Evolutionary conservation across 2,329 filamentous ascomycete genomes (phyloP).

Genomic region (Penicillium sclerotigenum): DNA sequence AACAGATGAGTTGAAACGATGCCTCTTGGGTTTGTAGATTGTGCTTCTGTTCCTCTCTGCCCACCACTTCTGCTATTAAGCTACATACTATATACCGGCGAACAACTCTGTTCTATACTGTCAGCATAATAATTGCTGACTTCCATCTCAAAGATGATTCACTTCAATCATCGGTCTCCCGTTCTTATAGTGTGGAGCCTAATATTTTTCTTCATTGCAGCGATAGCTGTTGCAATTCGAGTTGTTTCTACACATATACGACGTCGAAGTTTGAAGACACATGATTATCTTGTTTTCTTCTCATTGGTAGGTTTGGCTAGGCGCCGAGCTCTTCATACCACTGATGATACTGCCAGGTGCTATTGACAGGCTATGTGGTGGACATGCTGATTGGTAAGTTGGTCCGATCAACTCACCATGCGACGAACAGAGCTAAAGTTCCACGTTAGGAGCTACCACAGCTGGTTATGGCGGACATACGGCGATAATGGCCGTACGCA

Average conservation of each 20-base stretch:
- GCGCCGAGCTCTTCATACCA: accelerated
- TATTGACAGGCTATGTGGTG: slow-evolving; percentile 2
- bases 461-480: slow-evolving; percentile 7
- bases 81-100: not conserved
- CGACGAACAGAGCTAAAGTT: not conserved
- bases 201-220: slow-evolving; percentile 2
- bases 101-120: not conserved
- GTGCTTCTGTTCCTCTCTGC: not conserved
- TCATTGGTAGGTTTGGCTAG: slow-evolving; percentile 1
- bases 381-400: slow-evolving; percentile 1
- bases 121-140: not conserved
- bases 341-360: not conserved
- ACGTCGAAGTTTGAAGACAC: not conserved
- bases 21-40: not conserved
- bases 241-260: not conserved
- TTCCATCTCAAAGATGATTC: not conserved
- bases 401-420: no score
- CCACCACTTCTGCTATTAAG: not conserved
- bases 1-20: not conserved
- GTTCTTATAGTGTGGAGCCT: slow-evolving; percentile 6
- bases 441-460: not conserved
- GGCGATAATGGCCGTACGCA: not conserved
- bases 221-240: not conserved
- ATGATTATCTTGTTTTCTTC: slow-evolving; percentile 8
- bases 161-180: not conserved